phyloP scores from a whole-genome alignment of 2,329 filamentous ascomycete genomes.

The Cercospora canescens region DNA sequence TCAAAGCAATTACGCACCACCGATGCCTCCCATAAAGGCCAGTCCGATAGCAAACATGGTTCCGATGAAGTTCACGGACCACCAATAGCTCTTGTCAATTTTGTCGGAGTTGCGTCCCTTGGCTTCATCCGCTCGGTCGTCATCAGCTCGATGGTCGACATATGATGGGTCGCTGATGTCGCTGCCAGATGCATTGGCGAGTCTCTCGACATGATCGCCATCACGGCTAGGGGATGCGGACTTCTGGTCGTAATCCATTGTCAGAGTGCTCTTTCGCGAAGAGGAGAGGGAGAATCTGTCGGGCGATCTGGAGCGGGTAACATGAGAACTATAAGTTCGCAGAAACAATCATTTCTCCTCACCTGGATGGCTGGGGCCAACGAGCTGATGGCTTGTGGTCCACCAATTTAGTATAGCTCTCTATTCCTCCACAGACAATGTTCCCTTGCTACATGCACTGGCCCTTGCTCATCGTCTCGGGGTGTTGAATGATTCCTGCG shows the following conservation, averaged over 20 bases:
- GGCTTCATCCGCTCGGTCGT: constrained; percentile 29
- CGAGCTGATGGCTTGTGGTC: background rate
- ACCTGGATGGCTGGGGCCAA: background rate
- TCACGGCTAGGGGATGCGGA: background rate
- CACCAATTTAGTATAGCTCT: background rate
- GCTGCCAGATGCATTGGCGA: background rate
- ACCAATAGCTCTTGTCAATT: constrained; percentile 27
- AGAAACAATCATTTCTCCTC: background rate
- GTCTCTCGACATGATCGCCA: constrained; percentile 19
- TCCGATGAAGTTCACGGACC: constrained; percentile 28
- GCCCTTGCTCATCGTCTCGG: background rate
- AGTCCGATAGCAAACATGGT: constrained; percentile 29
- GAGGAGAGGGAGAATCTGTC: background rate
- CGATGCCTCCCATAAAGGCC: constrained; percentile 31
- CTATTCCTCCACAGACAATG: background rate
- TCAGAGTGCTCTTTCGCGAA: too few species aligned
- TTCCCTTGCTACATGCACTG: background rate
- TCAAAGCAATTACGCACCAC: constrained; percentile 18
- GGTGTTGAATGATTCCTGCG: background rate
- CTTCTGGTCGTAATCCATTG: background rate
- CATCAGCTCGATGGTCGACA: constrained; percentile 25
- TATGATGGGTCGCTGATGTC: constrained; percentile 13
- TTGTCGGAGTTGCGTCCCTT: constrained; percentile 27
- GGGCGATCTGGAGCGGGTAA: background rate
- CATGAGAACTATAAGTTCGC: background rate